phyloP scores from a whole-genome alignment of 257 asterid genomes.

The Ilex asprella region DNA sequence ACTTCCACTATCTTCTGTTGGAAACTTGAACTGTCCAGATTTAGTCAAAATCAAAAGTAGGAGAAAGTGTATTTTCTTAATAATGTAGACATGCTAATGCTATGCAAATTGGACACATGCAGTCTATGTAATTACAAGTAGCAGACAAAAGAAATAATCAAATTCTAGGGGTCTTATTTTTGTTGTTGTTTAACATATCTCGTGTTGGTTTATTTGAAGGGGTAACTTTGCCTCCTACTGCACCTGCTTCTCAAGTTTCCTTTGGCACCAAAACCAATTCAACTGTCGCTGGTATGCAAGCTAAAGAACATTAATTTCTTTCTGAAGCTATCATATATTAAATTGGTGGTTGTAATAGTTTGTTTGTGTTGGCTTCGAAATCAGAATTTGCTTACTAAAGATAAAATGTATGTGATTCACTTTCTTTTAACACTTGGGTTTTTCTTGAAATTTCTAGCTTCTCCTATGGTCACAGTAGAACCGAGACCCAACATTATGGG shows the following conservation, averaged over 20 bases:
- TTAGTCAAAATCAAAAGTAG: too few relatives aligned
- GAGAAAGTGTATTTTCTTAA: too few relatives aligned
- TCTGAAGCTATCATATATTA: too few relatives aligned
- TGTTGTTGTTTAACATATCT: neutral
- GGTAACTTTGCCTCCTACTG: slow-evolving; percentile 22
- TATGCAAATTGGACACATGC: too few relatives aligned
- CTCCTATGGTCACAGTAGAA: slow-evolving; percentile 33
- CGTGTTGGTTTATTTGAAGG: slow-evolving; percentile 17
- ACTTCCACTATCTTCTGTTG: too few relatives aligned
- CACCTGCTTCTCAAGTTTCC: slow-evolving; percentile 50
- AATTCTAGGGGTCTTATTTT: neutral
- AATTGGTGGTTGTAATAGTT: too few relatives aligned
- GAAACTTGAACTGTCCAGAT: too few relatives aligned
- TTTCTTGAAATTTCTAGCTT: slow-evolving; percentile 33
- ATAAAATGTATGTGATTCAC: neutral
- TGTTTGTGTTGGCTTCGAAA: too few relatives aligned
- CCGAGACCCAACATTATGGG: slow-evolving; percentile 40
- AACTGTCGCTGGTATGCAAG: slow-evolving; percentile 36
- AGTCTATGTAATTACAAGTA: neutral
- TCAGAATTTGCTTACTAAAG: neutral
- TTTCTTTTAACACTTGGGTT: neutral
- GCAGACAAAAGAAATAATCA: neutral
- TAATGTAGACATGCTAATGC: too few relatives aligned
- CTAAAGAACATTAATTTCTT: too few relatives aligned
- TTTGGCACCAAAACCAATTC: slow-evolving; percentile 37